These are phyloP conservation scores for Salix caprea DNA, from an alignment of 345 rosid genomes.

Conservation along the genomic window DNA sequence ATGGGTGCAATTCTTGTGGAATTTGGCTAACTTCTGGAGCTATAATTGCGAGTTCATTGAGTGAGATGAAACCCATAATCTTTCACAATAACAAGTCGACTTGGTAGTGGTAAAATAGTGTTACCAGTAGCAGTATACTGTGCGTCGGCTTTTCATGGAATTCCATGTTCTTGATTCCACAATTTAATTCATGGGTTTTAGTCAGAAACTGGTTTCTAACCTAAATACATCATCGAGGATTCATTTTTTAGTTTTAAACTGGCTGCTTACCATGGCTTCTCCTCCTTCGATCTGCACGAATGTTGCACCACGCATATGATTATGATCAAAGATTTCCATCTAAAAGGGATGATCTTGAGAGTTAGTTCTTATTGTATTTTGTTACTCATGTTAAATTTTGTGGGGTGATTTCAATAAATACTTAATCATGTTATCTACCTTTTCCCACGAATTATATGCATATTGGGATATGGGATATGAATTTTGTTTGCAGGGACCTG, in stretches of 20 bases:
- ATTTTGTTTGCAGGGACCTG: conserved; percentile 62
- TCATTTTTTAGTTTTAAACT: neutral
- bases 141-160: neutral
- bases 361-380: neutral
- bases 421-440: neutral
- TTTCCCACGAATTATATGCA: conserved; percentile 19
- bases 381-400: neutral
- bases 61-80: neutral
- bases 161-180: neutral
- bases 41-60: neutral
- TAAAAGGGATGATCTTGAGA: neutral
- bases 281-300: neutral
- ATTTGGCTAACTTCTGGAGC: neutral
- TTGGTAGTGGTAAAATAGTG: neutral
- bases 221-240: neutral
- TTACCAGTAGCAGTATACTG: neutral
- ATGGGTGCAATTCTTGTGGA: neutral
- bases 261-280: neutral
- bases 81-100: neutral
- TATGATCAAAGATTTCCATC: neutral
- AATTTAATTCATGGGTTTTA: neutral
- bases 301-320: neutral
- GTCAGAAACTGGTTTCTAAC: neutral
- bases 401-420: neutral
- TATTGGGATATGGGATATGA: conserved; percentile 75